Evolutionary conservation across 2,329 filamentous ascomycete genomes (phyloP).

Genomic region (Chrysoporthe austroafricana): DNA sequence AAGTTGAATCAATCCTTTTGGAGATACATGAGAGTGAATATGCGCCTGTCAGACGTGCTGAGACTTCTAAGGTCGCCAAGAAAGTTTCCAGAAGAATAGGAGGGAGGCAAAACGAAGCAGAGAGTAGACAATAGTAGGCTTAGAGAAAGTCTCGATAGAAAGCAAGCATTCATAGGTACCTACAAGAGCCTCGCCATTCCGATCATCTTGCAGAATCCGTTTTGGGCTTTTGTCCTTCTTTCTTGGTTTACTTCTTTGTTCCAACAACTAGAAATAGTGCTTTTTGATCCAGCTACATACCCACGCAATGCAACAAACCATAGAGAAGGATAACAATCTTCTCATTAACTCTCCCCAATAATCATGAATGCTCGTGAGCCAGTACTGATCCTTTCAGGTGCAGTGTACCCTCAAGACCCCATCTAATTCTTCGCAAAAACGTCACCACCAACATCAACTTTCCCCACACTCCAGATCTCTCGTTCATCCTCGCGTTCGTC

Average conservation of each 20-base stretch:
- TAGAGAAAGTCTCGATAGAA: not conserved
- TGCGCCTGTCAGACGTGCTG: not conserved
- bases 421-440: conserved; percentile 48
- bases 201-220: not conserved
- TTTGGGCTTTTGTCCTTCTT: not conserved
- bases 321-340: conserved; percentile 18
- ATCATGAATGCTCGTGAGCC: not conserved
- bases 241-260: not conserved
- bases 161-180: not conserved
- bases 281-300: not conserved
- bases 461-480: conserved; percentile 95
- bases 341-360: not conserved
- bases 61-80: not conserved
- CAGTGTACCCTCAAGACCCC: conserved; percentile 11
- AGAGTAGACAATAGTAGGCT: not conserved
- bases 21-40: not conserved
- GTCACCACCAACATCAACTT: conserved; percentile 76
- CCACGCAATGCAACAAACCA: conserved; percentile 13
- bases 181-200: not conserved
- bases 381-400: not conserved
- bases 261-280: not conserved
- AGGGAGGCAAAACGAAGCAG: not conserved
- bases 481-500: conserved; percentile 94
- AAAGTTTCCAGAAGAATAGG: not conserved
- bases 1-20: not conserved